Evolutionary conservation across 129 eudicot genomes (phyloP).

Genomic region (Sambucus nigra): DNA sequence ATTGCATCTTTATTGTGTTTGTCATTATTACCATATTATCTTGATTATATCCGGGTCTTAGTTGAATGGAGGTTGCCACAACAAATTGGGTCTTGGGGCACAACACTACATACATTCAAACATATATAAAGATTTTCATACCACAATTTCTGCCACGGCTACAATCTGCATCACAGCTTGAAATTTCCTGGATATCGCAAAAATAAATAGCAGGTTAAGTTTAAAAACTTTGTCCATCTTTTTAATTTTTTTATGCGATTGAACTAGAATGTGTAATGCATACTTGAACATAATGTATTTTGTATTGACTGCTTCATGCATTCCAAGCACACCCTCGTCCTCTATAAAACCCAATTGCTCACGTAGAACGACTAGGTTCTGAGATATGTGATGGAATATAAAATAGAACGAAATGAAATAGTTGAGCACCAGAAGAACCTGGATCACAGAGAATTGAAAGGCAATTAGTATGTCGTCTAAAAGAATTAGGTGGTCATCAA

Average conservation of each 20-base stretch:
- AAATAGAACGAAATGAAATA: constrained; percentile 64
- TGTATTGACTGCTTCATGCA: constrained; percentile 75
- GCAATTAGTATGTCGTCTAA: constrained; percentile 12
- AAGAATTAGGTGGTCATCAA: not conserved
- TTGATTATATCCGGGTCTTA: too few species aligned
- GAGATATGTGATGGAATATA: constrained; percentile 73
- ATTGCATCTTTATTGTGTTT: too few species aligned
- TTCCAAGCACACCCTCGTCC: constrained; percentile 65
- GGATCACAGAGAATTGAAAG: constrained; percentile 12
- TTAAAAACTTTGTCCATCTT: not conserved
- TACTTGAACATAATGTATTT: constrained; percentile 94
- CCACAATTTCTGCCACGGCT: constrained; percentile 80
- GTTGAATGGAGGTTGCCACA: too few species aligned
- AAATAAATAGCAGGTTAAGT: constrained; percentile 7
- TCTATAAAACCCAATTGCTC: constrained; percentile 69
- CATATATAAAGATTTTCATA: constrained; percentile 13
- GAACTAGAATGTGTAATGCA: constrained; percentile 5
- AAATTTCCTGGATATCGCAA: constrained; percentile 62
- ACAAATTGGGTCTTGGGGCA: too few species aligned
- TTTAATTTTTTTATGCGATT: not conserved
- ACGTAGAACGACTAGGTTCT: constrained; percentile 53
- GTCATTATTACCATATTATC: too few species aligned
- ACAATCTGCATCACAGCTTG: constrained; percentile 86
- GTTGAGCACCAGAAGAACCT: constrained; percentile 76
- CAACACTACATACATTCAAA: too few species aligned